A percentile compares a stretch with the other conserved stretches of the same genome.
phyloP scores from a whole-genome alignment of 2,329 filamentous ascomycete genomes.

The Intubia oerlemansii region DNA sequence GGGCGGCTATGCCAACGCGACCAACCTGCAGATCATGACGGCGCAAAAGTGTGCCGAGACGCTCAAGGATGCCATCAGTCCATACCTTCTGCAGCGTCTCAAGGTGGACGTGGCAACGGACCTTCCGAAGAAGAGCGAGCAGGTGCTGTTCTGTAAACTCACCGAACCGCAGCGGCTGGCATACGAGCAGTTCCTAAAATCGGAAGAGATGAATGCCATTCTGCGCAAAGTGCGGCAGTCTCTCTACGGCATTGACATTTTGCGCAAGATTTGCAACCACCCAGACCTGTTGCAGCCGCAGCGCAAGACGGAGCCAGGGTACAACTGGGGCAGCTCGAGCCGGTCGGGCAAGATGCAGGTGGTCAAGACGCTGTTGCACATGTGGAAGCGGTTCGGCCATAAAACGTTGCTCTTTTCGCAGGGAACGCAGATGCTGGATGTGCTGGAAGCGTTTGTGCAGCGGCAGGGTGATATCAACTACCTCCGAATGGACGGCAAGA shows the following conservation, averaged over 20 bases:
- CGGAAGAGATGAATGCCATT: slow-evolving; percentile 72
- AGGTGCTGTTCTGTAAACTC: slow-evolving; percentile 88
- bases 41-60: slow-evolving; percentile 88
- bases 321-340: slow-evolving; percentile 54
- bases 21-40: slow-evolving; percentile 82
- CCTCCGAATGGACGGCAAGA: slow-evolving; percentile 83
- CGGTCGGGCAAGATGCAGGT: slow-evolving; percentile 95
- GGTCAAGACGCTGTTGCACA: slow-evolving; percentile 62
- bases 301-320: slow-evolving; percentile 33
- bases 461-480: slow-evolving; percentile 50
- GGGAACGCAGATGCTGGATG: slow-evolving; percentile 86
- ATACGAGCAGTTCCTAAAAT: slow-evolving; percentile 64
- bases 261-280: slow-evolving; percentile 95
- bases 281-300: slow-evolving; percentile 61
- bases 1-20: slow-evolving; percentile 88
- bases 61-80: slow-evolving; percentile 79
- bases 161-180: slow-evolving; percentile 57
- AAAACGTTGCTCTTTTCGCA: slow-evolving; percentile 89
- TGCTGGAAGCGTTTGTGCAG: slow-evolving; percentile 63
- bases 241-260: slow-evolving; percentile 72
- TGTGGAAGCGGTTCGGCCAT: slow-evolving; percentile 80
- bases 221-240: slow-evolving; percentile 54
- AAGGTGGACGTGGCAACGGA: slow-evolving; percentile 90
- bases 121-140: slow-evolving; percentile 85
- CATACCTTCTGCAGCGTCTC: slow-evolving; percentile 77